Evolutionary conservation across 768 basidiomycete species (phyloP).

Genomic region (Lactifluus piperatus): DNA sequence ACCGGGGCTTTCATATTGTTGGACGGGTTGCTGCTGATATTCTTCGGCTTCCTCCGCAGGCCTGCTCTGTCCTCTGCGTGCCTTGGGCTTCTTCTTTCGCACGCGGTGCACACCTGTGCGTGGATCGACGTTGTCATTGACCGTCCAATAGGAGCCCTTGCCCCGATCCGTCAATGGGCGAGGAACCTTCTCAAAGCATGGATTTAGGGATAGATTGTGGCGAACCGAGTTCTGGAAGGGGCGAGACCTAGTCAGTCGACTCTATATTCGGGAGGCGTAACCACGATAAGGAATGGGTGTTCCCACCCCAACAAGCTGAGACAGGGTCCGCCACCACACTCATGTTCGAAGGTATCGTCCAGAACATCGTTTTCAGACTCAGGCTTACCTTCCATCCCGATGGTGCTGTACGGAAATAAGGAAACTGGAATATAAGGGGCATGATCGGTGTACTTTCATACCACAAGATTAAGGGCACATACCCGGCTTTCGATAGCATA

Average conservation of each 20-base stretch:
- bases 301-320: slow-evolving; percentile 44
- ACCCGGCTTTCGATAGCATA: slow-evolving; percentile 87
- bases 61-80: slow-evolving; percentile 36
- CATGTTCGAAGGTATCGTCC: slow-evolving; percentile 28
- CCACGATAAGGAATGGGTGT: slow-evolving; percentile 27
- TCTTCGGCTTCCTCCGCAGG: slow-evolving; percentile 42
- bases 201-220: slow-evolving; percentile 83
- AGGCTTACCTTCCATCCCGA: slow-evolving; percentile 83
- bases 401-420: slow-evolving; percentile 80
- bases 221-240: slow-evolving; percentile 72
- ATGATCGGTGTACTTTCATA: slow-evolving; percentile 17
- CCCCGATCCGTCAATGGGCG: slow-evolving; percentile 88
- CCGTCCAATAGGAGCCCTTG: slow-evolving; percentile 89
- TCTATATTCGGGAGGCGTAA: slow-evolving; percentile 3
- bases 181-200: slow-evolving; percentile 86
- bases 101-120: slow-evolving; percentile 84
- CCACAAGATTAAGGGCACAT: slow-evolving; percentile 27
- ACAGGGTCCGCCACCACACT: slow-evolving; percentile 45
- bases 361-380: slow-evolving; percentile 3
- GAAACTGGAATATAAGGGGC: slow-evolving; percentile 46
- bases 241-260: not conserved
- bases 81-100: slow-evolving; percentile 78
- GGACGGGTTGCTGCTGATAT: slow-evolving; percentile 45
- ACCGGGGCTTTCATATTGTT: slow-evolving; percentile 45
- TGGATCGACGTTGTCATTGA: slow-evolving; percentile 83